A percentile compares a stretch with the other conserved stretches of the same genome.
Conservation (phyloP, 768 basidiomycete genomes). For the Suillus subaureus region DNA sequence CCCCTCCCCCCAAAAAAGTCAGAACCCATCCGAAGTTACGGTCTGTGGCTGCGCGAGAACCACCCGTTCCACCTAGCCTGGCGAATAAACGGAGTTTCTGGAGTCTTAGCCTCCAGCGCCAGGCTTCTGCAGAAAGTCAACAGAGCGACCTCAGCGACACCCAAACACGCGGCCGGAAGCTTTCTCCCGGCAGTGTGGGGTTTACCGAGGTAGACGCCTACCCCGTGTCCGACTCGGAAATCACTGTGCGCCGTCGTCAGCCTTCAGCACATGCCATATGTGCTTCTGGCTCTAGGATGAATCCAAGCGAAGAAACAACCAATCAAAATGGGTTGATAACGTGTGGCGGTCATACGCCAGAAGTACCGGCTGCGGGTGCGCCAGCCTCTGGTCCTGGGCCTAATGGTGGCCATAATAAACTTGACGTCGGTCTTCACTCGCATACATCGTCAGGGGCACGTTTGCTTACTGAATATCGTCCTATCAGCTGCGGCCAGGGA, state of each 20-base stretch:
- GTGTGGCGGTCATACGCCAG: background rate
- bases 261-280: background rate
- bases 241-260: slow-evolving; percentile 1
- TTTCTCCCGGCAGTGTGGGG: slow-evolving; percentile 11
- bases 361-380: background rate
- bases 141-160: slow-evolving; percentile 28
- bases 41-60: slow-evolving; percentile 28
- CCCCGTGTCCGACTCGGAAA: background rate
- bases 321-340: background rate
- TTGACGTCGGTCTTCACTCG: slow-evolving; percentile 7
- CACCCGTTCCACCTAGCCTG: slow-evolving; percentile 34
- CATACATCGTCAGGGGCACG: slow-evolving; percentile 9
- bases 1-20: slow-evolving; percentile 28
- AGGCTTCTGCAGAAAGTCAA: slow-evolving; percentile 33
- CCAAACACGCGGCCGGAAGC: slow-evolving; percentile 11
- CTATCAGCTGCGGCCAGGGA: slow-evolving; percentile 24
- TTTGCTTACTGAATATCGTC: slow-evolving; percentile 25
- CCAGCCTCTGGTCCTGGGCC: background rate
- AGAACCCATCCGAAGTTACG: slow-evolving; percentile 35
- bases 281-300: background rate
- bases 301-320: background rate
- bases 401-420: background rate
- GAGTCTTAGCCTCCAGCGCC: slow-evolving; percentile 22
- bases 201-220: slow-evolving; percentile 6
- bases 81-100: slow-evolving; percentile 31